Conservation (phyloP, 345 rosid genomes). For the Corchorus capsularis region DNA sequence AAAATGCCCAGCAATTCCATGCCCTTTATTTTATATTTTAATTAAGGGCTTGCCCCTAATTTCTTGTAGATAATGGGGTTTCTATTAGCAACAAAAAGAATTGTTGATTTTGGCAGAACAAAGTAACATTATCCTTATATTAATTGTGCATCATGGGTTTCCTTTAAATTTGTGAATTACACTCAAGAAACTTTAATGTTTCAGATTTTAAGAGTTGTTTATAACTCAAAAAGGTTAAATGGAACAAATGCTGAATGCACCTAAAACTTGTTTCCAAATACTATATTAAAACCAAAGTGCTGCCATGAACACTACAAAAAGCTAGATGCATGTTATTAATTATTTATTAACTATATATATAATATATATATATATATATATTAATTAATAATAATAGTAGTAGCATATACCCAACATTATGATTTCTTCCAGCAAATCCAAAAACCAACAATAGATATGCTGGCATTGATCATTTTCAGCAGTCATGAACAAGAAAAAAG, state of each 20-base stretch:
- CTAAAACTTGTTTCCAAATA: too few relatives aligned
- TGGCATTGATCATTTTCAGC: neutral
- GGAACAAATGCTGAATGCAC: too few relatives aligned
- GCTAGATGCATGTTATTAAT: too few relatives aligned
- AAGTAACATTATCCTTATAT: neutral
- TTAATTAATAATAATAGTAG: too few relatives aligned
- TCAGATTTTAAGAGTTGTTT: neutral
- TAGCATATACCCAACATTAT: neutral
- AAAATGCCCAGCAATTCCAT: constrained; percentile 23
- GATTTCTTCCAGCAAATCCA: neutral
- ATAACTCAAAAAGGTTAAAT: neutral
- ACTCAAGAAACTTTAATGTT: neutral
- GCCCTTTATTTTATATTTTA: neutral
- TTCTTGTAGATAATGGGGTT: constrained; percentile 27
- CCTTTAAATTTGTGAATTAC: neutral
- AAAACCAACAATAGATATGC: neutral
- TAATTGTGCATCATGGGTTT: neutral
- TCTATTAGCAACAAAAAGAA: constrained; percentile 14
- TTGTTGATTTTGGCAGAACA: constrained; percentile 17
- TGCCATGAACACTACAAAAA: too few relatives aligned
- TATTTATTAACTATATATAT: too few relatives aligned
- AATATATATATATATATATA: too few relatives aligned
- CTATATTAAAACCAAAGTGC: too few relatives aligned
- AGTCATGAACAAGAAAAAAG: neutral
- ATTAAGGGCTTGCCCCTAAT: constrained; percentile 6